phyloP scores from a whole-genome alignment of 257 asterid genomes.

The Eustoma russellianum region DNA sequence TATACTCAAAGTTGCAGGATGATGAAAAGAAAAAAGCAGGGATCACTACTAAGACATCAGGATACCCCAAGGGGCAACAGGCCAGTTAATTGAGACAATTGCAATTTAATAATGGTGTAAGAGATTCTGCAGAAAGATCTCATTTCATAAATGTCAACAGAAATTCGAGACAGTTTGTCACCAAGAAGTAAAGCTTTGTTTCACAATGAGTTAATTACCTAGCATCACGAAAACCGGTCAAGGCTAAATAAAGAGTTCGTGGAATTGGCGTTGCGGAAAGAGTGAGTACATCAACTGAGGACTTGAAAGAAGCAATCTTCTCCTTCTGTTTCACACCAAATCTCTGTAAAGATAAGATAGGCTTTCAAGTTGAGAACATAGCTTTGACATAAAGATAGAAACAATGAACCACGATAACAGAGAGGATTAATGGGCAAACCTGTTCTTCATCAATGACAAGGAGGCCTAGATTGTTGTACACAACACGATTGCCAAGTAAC shows the following conservation, averaged over 20 bases:
- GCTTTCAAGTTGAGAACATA: slow-evolving; percentile 2
- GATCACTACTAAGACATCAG: too few species aligned
- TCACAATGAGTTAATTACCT: slow-evolving; percentile 43
- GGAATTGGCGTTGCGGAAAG: slow-evolving; percentile 99
- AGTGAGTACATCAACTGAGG: slow-evolving; percentile 92
- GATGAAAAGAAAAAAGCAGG: background rate
- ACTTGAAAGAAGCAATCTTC: slow-evolving; percentile 93
- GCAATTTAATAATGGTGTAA: background rate
- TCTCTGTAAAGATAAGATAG: slow-evolving; percentile 47
- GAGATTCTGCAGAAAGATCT: background rate
- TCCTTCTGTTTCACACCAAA: slow-evolving; percentile 97
- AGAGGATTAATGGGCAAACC: slow-evolving; percentile 41
- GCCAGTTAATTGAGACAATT: too few species aligned
- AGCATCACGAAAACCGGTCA: slow-evolving; percentile 98
- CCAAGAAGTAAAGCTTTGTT: background rate
- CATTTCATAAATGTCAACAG: background rate
- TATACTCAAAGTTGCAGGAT: background rate
- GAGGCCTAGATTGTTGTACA: slow-evolving; percentile 74
- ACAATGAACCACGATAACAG: slow-evolving; percentile 6
- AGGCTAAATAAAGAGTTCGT: slow-evolving; percentile 88
- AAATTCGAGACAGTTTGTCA: too few species aligned
- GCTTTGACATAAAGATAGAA: too few species aligned
- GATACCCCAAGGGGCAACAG: too few species aligned
- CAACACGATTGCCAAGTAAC: slow-evolving; percentile 85
- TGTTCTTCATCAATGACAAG: slow-evolving; percentile 99